Conservation (phyloP, 2,329 filamentous ascomycete species). For the Thielaviopsis ethacetica region DNA sequence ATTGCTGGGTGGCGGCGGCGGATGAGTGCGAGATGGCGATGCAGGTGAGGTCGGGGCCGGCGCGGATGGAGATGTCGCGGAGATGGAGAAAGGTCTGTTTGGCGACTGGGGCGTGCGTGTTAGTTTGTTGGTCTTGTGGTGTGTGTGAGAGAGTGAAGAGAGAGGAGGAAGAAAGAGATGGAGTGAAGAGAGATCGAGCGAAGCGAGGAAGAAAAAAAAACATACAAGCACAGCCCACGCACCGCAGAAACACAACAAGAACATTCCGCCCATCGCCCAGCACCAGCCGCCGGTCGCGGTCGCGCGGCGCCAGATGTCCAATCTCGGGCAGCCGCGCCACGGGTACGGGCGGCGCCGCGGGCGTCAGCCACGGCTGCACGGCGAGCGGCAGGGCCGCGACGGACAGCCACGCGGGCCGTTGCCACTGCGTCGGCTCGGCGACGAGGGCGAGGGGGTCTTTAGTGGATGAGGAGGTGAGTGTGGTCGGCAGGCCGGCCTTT, state of each 20-base stretch:
- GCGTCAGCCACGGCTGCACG: constrained; percentile 36
- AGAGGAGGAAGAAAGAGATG: too few species aligned
- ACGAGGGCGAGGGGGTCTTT: constrained; percentile 16
- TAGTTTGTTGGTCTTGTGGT: too few species aligned
- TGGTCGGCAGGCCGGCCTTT: constrained; percentile 36
- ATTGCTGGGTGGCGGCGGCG: constrained; percentile 35
- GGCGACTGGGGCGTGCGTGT: constrained; percentile 26
- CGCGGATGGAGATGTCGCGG: constrained; percentile 34
- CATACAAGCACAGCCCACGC: constrained; percentile 39
- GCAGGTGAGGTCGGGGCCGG: constrained; percentile 32
- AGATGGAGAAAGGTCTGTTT: constrained; percentile 41
- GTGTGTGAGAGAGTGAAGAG: too few species aligned
- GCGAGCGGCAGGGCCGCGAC: constrained; percentile 33
- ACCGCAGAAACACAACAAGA: constrained; percentile 36
- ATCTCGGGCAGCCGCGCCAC: constrained; percentile 28
- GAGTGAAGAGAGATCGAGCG: too few species aligned
- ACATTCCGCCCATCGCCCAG: constrained; percentile 28
- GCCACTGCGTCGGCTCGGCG: constrained; percentile 14
- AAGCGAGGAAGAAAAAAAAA: too few species aligned
- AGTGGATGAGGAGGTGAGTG: constrained; percentile 17
- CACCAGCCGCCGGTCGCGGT: constrained; percentile 27
- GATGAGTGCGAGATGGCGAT: constrained; percentile 45
- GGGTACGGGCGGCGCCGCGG: constrained; percentile 32
- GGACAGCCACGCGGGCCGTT: constrained; percentile 32
- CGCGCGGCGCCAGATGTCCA: constrained; percentile 31